Evolutionary conservation across 2,329 filamentous ascomycete species (phyloP).

Genomic region (Ophiostoma himal-ulmi): DNA sequence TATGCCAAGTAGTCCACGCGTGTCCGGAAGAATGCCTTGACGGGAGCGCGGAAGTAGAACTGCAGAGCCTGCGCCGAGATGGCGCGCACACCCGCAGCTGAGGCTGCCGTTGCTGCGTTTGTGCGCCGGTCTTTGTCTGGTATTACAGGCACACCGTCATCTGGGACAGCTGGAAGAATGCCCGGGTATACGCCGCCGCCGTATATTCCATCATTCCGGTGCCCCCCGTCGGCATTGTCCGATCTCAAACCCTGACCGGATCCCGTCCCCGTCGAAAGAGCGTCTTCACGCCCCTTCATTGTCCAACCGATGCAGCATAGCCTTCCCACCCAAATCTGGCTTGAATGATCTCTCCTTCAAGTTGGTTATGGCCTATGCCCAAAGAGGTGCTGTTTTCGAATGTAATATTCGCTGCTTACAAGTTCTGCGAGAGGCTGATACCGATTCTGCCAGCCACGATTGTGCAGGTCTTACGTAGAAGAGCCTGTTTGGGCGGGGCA

Average conservation of each 20-base stretch:
- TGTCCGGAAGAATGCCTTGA: slow-evolving; percentile 87
- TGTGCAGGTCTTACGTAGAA: slow-evolving; percentile 1
- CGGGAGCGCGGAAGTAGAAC: slow-evolving; percentile 87
- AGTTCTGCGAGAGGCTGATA: neutral
- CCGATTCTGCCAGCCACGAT: neutral
- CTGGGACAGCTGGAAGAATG: slow-evolving; percentile 43
- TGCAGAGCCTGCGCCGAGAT: slow-evolving; percentile 76
- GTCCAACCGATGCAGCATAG: slow-evolving; percentile 22
- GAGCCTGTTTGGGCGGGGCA: slow-evolving; percentile 15
- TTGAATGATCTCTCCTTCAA: neutral
- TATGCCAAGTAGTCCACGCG: slow-evolving; percentile 74
- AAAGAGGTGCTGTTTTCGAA: neutral
- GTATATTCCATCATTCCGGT: slow-evolving; percentile 13
- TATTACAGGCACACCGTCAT: slow-evolving; percentile 29
- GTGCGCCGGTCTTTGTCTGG: slow-evolving; percentile 46
- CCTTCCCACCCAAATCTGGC: slow-evolving; percentile 9
- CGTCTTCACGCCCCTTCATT: slow-evolving; percentile 26
- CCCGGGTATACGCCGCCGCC: slow-evolving; percentile 29
- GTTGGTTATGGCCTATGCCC: neutral
- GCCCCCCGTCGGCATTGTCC: neutral
- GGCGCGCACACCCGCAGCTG: slow-evolving; percentile 76
- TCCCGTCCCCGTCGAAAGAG: slow-evolving; percentile 18
- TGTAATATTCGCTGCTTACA: neutral
- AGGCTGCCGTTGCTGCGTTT: slow-evolving; percentile 64
- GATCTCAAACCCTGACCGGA: neutral